A percentile compares a stretch with the other conserved stretches of the same genome.
Conservation (phyloP, 2,329 filamentous ascomycete species). For the Fusarium sp. region DNA sequence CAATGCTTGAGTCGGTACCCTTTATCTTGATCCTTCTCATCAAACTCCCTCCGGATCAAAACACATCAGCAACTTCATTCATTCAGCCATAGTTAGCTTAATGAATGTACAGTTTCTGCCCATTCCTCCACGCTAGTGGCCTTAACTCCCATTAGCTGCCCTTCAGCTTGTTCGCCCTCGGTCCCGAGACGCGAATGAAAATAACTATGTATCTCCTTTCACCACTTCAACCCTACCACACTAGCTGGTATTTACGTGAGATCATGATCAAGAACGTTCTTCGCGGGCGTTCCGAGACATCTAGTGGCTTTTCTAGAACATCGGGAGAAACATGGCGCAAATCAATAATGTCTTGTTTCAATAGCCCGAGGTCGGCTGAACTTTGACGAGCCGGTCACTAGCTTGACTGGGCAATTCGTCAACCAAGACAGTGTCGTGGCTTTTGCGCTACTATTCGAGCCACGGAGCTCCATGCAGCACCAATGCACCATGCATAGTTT, state of each 20-base stretch:
- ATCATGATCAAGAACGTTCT: not conserved
- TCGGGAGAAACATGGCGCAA: constrained; percentile 22
- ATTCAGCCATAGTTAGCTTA: not conserved
- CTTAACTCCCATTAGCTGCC: not conserved
- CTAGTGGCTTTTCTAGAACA: constrained; percentile 20
- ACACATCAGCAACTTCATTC: not conserved
- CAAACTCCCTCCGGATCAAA: not conserved
- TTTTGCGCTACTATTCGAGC: constrained; percentile 3
- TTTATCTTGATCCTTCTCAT: not conserved
- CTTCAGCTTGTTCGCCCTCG: not conserved
- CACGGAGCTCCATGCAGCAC: not conserved
- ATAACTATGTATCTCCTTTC: not conserved
- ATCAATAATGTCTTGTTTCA: not conserved
- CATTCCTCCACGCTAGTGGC: not conserved
- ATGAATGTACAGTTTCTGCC: not conserved
- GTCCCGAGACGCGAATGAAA: not conserved
- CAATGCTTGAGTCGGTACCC: not conserved
- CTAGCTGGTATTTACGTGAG: not conserved
- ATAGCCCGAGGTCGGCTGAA: not conserved
- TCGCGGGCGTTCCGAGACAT: not conserved
- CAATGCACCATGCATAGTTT: not conserved
- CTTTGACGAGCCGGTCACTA: constrained; percentile 2
- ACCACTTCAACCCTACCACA: not conserved
- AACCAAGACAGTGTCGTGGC: constrained; percentile 1
- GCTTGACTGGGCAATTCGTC: not conserved